These are phyloP conservation scores for Hysterium pulicare DNA, from an alignment of 2,329 filamentous ascomycete species.

Conservation along the genomic window DNA sequence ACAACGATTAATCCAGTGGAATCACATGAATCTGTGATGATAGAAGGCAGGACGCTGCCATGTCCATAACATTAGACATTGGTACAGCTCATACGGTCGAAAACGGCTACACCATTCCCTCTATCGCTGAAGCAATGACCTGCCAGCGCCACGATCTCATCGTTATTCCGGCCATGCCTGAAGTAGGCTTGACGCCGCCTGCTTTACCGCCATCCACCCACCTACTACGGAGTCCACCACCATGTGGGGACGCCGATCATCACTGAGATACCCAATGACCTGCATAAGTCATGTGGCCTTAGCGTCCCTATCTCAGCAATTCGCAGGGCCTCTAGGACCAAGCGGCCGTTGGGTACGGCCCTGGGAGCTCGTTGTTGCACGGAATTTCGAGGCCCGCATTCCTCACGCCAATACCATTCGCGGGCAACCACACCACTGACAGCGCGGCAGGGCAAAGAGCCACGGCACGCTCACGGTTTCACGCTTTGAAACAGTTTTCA, in stretches of 20 bases:
- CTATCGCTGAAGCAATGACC: slow-evolving; percentile 18
- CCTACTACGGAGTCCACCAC: neutral
- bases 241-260: slow-evolving; percentile 15
- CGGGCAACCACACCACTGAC: slow-evolving; percentile 14
- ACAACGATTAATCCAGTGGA: slow-evolving; percentile 17
- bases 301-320: slow-evolving; percentile 15
- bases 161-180: slow-evolving; percentile 14
- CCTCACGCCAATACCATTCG: slow-evolving; percentile 24
- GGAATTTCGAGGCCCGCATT: slow-evolving; percentile 21
- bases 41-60: slow-evolving; percentile 18
- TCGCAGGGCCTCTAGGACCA: slow-evolving; percentile 18
- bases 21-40: slow-evolving; percentile 18
- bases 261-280: slow-evolving; percentile 18
- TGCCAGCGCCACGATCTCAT: slow-evolving; percentile 22
- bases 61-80: slow-evolving; percentile 22
- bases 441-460: slow-evolving; percentile 7
- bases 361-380: slow-evolving; percentile 19
- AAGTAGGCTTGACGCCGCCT: slow-evolving; percentile 10
- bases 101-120: slow-evolving; percentile 28
- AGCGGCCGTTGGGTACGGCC: slow-evolving; percentile 18
- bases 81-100: slow-evolving; percentile 24
- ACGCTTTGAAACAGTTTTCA: slow-evolving; percentile 9
- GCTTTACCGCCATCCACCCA: slow-evolving; percentile 4
- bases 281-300: slow-evolving; percentile 25
- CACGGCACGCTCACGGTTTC: slow-evolving; percentile 14